Base-by-base conservation (phyloP, 2,329 filamentous ascomycete species). In the Tolypocladium endophyticum region DNA sequence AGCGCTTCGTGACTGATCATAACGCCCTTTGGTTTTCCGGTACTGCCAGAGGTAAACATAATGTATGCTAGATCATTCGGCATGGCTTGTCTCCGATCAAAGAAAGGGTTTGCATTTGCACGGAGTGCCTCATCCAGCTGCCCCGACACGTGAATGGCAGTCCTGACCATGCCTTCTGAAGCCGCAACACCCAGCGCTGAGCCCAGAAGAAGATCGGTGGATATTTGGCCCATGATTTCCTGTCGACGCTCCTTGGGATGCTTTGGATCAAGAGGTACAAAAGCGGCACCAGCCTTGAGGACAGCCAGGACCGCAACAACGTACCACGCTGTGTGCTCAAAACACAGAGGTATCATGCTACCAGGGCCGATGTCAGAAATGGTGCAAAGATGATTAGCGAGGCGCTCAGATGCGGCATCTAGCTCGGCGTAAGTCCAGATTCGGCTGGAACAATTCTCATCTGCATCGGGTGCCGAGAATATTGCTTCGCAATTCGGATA, bases 231-330 rank as follows among this genome's bases (percentile, higher is more conserved):
- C 18, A 59, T 16, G 14, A 59, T 33, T 33, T 55, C 52, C 30
- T 55, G 50, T 18, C n/a, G 35, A 16, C 58, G 58, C 6, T 59
- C 58, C 30, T 39, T 59, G 25, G 58, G 58, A 33, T 59, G 58
- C 50, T 23, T 59, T 11, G 50, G 58, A 39, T 59, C 52, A 16
- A 59, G 58, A 18, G 58, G 58, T 7, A 43, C 52, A 25, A 59
- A 59, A 2, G 58, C 52, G 6, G 36, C 50, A 11, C 58, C 52
- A 28, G 52, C 30, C 30, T 59, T 59, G 23, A 59, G 47, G 12
- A 55, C 52, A 18, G 58, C 58, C 20, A 59, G 36, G 7, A 56
- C 33, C 4, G 58, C 58, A 2, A 59, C 52, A 5, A 55, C 23
- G 8, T 55, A 55, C 36, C 50, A 55, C 9, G 58, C 58, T 5